phyloP scores from a whole-genome alignment of 108 stramenopile genomes.

The Skeletonema marinoi region DNA sequence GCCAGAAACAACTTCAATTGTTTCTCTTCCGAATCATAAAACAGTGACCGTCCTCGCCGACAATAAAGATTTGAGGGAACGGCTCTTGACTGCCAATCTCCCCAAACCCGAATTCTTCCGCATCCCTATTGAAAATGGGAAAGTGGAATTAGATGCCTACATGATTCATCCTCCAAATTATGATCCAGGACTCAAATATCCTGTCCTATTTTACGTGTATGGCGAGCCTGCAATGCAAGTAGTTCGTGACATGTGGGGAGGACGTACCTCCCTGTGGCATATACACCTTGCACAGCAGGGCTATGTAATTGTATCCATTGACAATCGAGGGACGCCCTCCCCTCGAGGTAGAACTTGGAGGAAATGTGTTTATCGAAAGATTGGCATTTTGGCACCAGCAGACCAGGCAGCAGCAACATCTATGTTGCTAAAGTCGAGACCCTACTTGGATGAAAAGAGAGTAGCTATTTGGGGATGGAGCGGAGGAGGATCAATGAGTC shows the following conservation, averaged over 20 bases:
- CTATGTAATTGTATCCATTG: constrained; percentile 41
- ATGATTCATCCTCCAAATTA: constrained; percentile 40
- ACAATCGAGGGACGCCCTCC: constrained; percentile 45
- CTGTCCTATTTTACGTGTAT: constrained; percentile 45
- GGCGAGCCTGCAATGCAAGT: constrained; percentile 51
- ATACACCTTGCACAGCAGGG: constrained; percentile 45
- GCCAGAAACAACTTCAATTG: constrained; percentile 44
- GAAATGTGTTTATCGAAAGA: constrained; percentile 49
- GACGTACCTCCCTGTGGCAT: constrained; percentile 46
- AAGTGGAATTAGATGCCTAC: constrained; percentile 43
- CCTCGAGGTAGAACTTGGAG: constrained; percentile 46
- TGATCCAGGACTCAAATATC: constrained; percentile 39
- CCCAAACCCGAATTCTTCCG: constrained; percentile 47
- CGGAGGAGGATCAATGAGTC: constrained; percentile 49
- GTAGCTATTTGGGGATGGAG: constrained; percentile 55
- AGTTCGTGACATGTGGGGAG: constrained; percentile 48
- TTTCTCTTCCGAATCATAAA: constrained; percentile 35
- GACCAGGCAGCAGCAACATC: constrained; percentile 43
- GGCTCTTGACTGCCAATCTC: constrained; percentile 25
- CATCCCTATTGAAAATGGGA: constrained; percentile 29
- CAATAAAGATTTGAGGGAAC: constrained; percentile 41
- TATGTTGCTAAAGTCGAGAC: constrained; percentile 31
- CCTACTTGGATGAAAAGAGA: constrained; percentile 35
- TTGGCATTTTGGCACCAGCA: constrained; percentile 42
- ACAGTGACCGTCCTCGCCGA: constrained; percentile 38